Percentiles rank a stretch among this genome's conserved stretches.
Conservation (phyloP, 2,329 filamentous ascomycete species). For the Stromatinia cepivora region DNA sequence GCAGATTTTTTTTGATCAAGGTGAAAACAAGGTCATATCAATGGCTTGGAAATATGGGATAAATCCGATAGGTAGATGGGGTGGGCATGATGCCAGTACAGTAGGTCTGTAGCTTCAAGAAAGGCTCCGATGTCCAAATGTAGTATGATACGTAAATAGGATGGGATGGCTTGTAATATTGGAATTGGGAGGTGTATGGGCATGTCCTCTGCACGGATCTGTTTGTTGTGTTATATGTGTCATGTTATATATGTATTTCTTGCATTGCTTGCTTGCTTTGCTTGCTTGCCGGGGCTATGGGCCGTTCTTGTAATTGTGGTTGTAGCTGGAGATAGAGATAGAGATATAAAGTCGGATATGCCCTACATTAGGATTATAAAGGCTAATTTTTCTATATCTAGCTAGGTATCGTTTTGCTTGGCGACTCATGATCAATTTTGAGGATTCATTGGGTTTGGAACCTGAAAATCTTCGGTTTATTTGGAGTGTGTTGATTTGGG, state of each 20-base stretch:
- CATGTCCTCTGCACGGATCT: not conserved
- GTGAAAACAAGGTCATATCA: not conserved
- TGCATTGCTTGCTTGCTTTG: not conserved
- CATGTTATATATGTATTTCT: not conserved
- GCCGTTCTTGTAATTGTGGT: not conserved
- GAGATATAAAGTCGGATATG: no score
- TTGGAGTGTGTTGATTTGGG: not conserved
- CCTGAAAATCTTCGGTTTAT: not conserved
- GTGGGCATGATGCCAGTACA: not conserved
- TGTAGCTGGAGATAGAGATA: not conserved
- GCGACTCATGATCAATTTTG: not conserved
- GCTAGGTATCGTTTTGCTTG: not conserved
- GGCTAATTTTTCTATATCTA: not conserved
- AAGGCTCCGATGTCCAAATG: no score
- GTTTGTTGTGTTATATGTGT: not conserved
- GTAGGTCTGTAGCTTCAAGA: not conserved
- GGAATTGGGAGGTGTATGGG: not conserved
- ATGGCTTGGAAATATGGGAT: not conserved
- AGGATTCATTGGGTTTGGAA: not conserved
- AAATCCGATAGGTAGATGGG: not conserved
- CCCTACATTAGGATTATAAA: not conserved
- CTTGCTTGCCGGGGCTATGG: not conserved
- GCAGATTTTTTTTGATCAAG: no score
- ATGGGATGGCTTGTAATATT: no score
- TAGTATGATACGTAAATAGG: conserved; percentile 8